A percentile compares a stretch with the other conserved stretches of the same genome.
Evolutionary conservation across 768 basidiomycete genomes (phyloP).

Genomic region (Rhizopogon vinicolor): DNA sequence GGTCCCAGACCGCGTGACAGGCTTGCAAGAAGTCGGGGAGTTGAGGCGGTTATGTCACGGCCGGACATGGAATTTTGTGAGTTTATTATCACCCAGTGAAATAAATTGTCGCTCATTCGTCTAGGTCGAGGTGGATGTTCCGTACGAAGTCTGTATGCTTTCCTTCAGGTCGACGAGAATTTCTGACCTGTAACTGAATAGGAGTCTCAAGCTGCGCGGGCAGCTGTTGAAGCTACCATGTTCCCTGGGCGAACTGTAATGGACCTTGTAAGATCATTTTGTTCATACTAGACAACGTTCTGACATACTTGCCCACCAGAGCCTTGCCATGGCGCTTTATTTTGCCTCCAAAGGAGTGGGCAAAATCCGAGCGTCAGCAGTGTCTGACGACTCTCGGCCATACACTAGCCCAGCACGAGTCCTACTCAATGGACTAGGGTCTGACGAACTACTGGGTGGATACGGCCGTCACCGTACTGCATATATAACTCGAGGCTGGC

Average conservation of each 20-base stretch:
- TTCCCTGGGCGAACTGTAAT: constrained; percentile 77
- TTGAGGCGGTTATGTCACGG: constrained; percentile 69
- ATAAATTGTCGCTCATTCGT: not conserved
- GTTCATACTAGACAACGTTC: not conserved
- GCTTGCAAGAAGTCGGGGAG: constrained; percentile 74
- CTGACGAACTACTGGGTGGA: constrained; percentile 93
- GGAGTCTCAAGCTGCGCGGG: constrained; percentile 61
- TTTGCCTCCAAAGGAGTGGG: constrained; percentile 88
- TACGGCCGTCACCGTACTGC: constrained; percentile 86
- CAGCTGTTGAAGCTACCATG: constrained; percentile 67
- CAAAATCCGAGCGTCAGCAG: constrained; percentile 35
- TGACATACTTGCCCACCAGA: constrained; percentile 40
- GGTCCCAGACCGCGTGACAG: constrained; percentile 88
- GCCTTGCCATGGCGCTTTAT: constrained; percentile 86
- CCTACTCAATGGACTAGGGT: constrained; percentile 85
- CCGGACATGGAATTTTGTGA: constrained; percentile 87
- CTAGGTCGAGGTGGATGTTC: constrained; percentile 85
- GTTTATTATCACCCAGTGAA: constrained; percentile 15
- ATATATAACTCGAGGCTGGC: constrained; percentile 66
- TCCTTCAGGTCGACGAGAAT: not conserved
- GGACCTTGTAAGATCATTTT: constrained; percentile 64
- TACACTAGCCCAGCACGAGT: constrained; percentile 80
- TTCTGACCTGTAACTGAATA: constrained; percentile 25
- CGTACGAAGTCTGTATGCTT: constrained; percentile 54
- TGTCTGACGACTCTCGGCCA: constrained; percentile 26